Percentiles rank a stretch among this genome's conserved stretches.
Evolutionary conservation across 73 alveolate genomes (phyloP).

Genomic region (Paramecium caudatum): DNA sequence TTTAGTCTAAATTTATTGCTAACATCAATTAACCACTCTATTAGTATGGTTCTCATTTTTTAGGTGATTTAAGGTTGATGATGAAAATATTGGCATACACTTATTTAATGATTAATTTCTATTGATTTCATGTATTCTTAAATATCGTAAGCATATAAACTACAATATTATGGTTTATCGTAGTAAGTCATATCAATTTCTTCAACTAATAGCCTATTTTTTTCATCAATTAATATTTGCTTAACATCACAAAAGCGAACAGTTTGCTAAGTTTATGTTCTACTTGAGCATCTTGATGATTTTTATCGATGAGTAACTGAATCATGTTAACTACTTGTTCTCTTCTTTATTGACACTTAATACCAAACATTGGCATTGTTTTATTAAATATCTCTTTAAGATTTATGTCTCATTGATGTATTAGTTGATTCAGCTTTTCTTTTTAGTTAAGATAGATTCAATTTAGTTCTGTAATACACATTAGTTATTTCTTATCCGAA

Average conservation of each 20-base stretch:
- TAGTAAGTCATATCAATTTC: conserved; percentile 47
- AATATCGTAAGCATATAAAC: conserved; percentile 69
- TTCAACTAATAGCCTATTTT: conserved; percentile 44
- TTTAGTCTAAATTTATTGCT: conserved; percentile 82
- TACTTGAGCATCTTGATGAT: conserved; percentile 29
- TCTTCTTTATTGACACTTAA: conserved; percentile 30
- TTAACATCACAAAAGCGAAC: conserved; percentile 62
- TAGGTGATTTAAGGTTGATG: conserved; percentile 81
- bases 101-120: neutral
- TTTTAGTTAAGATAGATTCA: conserved; percentile 12
- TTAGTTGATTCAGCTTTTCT: neutral
- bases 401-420: conserved; percentile 53
- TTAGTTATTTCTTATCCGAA: conserved; percentile 64
- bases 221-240: neutral
- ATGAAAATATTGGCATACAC: conserved; percentile 40
- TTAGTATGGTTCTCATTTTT: conserved; percentile 85
- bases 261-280: conserved; percentile 14
- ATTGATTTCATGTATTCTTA: conserved; percentile 74
- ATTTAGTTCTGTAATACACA: neutral
- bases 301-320: conserved; percentile 20
- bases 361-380: conserved; percentile 27
- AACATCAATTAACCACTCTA: conserved; percentile 89
- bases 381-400: conserved; percentile 55
- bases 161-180: conserved; percentile 66
- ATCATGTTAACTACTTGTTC: conserved; percentile 44